These are phyloP conservation scores for Tetrapisispora fleetii DNA, from an alignment of 805 yeast genomes.

Conservation along the genomic window DNA sequence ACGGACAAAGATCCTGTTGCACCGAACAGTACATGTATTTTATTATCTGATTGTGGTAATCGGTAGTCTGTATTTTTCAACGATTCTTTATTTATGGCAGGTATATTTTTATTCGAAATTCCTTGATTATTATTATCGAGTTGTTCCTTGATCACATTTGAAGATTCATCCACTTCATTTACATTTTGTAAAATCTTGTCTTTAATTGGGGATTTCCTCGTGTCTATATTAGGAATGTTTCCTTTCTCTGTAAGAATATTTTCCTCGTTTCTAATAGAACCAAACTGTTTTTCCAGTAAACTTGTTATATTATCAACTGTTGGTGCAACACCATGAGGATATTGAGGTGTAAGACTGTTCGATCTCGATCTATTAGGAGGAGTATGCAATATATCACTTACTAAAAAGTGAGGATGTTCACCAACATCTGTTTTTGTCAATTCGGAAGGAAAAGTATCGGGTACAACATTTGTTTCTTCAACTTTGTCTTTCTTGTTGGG, in stretches of 20 bases:
- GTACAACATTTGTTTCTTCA: not conserved
- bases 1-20: conserved; percentile 88
- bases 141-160: not conserved
- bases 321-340: conserved; percentile 2
- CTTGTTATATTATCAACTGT: not conserved
- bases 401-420: conserved; percentile 68
- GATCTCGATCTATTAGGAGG: conserved; percentile 15
- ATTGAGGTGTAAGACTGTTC: conserved; percentile 16
- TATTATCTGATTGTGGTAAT: conserved; percentile 73
- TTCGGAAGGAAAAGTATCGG: not conserved
- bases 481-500: not conserved
- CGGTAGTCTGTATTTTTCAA: conserved; percentile 50
- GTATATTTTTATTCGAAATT: not conserved
- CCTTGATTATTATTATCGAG: not conserved
- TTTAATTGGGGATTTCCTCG: too few species aligned
- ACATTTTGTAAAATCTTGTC: not conserved
- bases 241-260: not conserved
- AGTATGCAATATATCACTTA: conserved; percentile 18
- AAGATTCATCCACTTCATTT: not conserved
- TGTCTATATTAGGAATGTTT: too few species aligned
- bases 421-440: not conserved
- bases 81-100: conserved; percentile 27
- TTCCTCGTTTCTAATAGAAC: not conserved
- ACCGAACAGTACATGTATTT: conserved; percentile 74
- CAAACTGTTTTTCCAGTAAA: not conserved